Evolutionary conservation across 345 rosid genomes (phyloP).

Genomic region (Lenwebbia sp.): DNA sequence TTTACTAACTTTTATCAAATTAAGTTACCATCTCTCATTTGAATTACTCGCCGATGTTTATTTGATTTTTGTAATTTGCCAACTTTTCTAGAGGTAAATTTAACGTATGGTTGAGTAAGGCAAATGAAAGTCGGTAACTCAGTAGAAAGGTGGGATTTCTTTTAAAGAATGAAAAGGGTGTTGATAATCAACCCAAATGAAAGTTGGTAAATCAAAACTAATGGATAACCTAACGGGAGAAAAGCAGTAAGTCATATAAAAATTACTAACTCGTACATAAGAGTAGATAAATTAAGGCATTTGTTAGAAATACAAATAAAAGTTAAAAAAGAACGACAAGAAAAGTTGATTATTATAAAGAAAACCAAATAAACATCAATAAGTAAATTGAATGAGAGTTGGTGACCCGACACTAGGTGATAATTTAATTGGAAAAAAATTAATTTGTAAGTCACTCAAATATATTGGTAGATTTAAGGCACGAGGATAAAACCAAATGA

Average conservation of each 20-base stretch:
- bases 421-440: background rate
- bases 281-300: background rate
- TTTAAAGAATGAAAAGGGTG: background rate
- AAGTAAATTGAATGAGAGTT: background rate
- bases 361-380: background rate
- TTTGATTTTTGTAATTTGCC: background rate
- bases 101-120: background rate
- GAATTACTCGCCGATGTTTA: background rate
- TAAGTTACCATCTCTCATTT: too few species aligned
- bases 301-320: background rate
- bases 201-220: background rate
- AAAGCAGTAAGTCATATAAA: background rate
- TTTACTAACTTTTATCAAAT: too few species aligned
- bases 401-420: fast-evolving
- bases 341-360: background rate
- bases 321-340: background rate
- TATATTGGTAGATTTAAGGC: background rate
- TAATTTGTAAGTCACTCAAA: background rate
- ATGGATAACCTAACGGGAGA: background rate
- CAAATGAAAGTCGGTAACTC: background rate
- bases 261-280: background rate
- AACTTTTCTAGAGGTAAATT: too few species aligned
- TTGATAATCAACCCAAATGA: background rate
- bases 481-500: background rate
- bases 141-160: background rate